These are phyloP conservation scores for Fusarium xyrophilum DNA, from an alignment of 2,329 filamentous ascomycete genomes.

Conservation along the genomic window DNA sequence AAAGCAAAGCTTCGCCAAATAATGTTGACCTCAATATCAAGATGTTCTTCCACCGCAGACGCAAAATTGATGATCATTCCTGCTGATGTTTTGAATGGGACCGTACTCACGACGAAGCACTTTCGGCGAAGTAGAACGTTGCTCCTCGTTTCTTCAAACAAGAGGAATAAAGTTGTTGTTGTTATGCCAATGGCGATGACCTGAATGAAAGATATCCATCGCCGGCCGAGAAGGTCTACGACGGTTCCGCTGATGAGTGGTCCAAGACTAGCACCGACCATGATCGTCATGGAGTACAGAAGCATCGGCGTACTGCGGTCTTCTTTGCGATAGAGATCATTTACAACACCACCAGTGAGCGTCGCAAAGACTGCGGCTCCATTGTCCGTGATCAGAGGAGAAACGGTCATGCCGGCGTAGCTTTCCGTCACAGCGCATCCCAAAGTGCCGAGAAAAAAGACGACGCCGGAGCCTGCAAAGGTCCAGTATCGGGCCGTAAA, in stretches of 20 bases:
- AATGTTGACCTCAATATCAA: constrained; percentile 33
- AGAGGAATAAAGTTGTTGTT: constrained; percentile 62
- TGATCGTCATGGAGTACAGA: constrained; percentile 66
- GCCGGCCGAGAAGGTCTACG: constrained; percentile 63
- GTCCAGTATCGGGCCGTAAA: constrained; percentile 52
- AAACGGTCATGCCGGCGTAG: constrained; percentile 67
- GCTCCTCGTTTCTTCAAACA: constrained; percentile 72
- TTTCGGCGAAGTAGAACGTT: constrained; percentile 69
- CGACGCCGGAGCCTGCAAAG: constrained; percentile 42
- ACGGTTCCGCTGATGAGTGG: constrained; percentile 67
- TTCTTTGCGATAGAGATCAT: constrained; percentile 68
- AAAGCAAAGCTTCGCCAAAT: constrained; percentile 42
- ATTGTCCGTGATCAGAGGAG: constrained; percentile 68
- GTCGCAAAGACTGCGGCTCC: constrained; percentile 58
- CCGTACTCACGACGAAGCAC: constrained; percentile 62
- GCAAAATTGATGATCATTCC: neutral
- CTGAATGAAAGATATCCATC: constrained; percentile 74
- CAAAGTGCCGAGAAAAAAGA: constrained; percentile 51
- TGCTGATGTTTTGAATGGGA: constrained; percentile 39
- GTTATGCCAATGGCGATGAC: constrained; percentile 63
- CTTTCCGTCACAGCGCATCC: constrained; percentile 66
- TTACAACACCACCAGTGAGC: constrained; percentile 69
- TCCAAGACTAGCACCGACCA: constrained; percentile 69
- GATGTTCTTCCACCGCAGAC: constrained; percentile 10
- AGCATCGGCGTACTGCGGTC: constrained; percentile 74